Evolutionary conservation across 1,139 yeast species (phyloP).

Genomic region (Sugiyamaella grinbergsii): DNA sequence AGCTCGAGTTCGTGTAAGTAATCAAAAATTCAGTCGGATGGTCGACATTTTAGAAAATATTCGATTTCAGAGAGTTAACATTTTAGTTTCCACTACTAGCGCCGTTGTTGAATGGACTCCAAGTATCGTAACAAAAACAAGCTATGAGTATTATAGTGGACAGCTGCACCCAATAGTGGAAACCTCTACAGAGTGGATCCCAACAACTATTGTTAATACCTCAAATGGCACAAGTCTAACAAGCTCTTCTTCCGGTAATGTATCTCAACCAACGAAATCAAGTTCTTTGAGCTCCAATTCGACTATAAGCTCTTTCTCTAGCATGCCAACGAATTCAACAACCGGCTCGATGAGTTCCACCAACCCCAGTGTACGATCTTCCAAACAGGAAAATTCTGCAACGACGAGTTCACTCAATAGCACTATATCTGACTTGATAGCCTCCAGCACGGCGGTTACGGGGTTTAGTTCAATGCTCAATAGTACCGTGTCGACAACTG

Average conservation of each 20-base stretch:
- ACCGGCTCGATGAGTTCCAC: background rate
- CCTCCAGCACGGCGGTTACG: no score
- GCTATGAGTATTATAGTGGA: slow-evolving; percentile 9
- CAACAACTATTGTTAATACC: background rate
- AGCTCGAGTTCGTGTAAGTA: no score
- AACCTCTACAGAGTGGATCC: slow-evolving; percentile 8
- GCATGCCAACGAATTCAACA: background rate
- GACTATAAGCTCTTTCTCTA: background rate
- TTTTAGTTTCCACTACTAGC: background rate
- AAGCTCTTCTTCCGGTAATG: background rate
- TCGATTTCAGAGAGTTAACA: background rate
- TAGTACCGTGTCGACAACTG: no score
- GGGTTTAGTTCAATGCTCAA: no score
- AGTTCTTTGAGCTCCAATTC: background rate
- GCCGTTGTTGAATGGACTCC: background rate
- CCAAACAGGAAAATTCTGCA: no score
- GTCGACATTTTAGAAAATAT: background rate
- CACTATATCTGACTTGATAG: no score
- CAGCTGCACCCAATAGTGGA: slow-evolving; percentile 6
- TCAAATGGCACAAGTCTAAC: background rate
- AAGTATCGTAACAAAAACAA: slow-evolving; percentile 1
- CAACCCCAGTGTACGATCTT: no score
- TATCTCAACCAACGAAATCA: background rate
- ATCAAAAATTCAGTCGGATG: background rate
- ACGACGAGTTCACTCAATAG: background rate